Evolutionary conservation across 805 yeast species (phyloP).

Genomic region (Wickerhamiella allomyrinae): DNA sequence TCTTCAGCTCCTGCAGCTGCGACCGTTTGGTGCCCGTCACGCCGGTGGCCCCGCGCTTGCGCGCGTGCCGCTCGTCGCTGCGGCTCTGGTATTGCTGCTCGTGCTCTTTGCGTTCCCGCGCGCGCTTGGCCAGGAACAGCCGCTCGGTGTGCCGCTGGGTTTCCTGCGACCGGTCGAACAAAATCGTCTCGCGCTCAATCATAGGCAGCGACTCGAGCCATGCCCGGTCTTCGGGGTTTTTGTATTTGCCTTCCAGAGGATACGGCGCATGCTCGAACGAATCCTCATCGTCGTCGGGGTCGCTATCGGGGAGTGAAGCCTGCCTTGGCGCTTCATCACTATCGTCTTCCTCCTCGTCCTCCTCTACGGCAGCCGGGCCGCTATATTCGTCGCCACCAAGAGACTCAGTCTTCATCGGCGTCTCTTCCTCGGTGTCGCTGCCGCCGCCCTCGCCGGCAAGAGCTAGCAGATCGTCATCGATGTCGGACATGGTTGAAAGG

Average conservation of each 20-base stretch:
- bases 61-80: constrained; percentile 15
- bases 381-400: neutral
- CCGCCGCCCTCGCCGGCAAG: constrained; percentile 71
- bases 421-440: constrained; percentile 20
- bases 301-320: constrained; percentile 24
- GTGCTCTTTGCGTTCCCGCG: constrained; percentile 22
- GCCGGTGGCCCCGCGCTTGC: constrained; percentile 28
- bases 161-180: constrained; percentile 86
- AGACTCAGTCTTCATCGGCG: neutral
- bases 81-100: constrained; percentile 12
- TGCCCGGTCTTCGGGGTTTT: constrained; percentile 63
- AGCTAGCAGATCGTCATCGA: constrained; percentile 92
- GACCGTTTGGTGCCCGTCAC: constrained; percentile 31
- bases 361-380: constrained; percentile 15
- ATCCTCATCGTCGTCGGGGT: constrained; percentile 28
- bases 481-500: constrained; percentile 20
- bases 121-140: constrained; percentile 66
- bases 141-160: constrained; percentile 80
- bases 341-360: constrained; percentile 31
- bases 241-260: constrained; percentile 85
- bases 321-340: constrained; percentile 22
- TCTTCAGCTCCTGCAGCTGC: constrained; percentile 57
- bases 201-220: constrained; percentile 55
- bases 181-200: constrained; percentile 77
- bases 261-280: constrained; percentile 47